Conservation (phyloP, 2,329 filamentous ascomycete genomes). For the Rutstroemia sydowiana region DNA sequence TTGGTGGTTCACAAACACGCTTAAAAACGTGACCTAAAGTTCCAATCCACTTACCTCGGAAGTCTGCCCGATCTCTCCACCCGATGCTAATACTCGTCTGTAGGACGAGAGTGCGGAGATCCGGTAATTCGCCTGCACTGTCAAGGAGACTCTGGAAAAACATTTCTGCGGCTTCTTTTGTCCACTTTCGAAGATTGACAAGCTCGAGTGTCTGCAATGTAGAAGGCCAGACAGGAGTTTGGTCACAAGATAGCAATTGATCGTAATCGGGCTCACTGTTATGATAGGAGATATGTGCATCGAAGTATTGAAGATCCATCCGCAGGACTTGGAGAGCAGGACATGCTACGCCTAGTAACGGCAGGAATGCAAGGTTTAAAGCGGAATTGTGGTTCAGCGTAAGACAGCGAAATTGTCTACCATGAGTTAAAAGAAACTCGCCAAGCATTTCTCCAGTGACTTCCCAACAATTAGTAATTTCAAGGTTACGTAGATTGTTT, state of each 20-base stretch:
- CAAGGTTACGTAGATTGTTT: conserved; percentile 55
- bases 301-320: conserved; percentile 75
- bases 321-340: conserved; percentile 62
- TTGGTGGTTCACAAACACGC: conserved; percentile 35
- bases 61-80: conserved; percentile 75
- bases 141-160: conserved; percentile 76
- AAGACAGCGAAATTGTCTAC: conserved; percentile 58
- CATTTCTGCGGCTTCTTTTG: conserved; percentile 59
- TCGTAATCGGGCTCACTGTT: conserved; percentile 73
- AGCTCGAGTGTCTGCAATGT: conserved; percentile 66
- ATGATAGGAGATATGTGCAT: conserved; percentile 56
- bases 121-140: conserved; percentile 55
- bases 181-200: conserved; percentile 70
- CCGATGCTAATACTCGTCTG: conserved; percentile 69
- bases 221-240: conserved; percentile 72
- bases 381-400: conserved; percentile 72
- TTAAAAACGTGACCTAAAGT: conserved; percentile 62
- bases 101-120: conserved; percentile 63
- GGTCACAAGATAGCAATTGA: conserved; percentile 51
- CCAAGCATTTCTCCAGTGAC: conserved; percentile 60
- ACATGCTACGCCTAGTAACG: conserved; percentile 57
- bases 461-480: conserved; percentile 72
- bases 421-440: conserved; percentile 59
- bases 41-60: conserved; percentile 71
- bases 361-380: conserved; percentile 68